These are phyloP conservation scores for Phytophthora colocasiae DNA, from an alignment of 352 stramenopile species.

Conservation along the genomic window DNA sequence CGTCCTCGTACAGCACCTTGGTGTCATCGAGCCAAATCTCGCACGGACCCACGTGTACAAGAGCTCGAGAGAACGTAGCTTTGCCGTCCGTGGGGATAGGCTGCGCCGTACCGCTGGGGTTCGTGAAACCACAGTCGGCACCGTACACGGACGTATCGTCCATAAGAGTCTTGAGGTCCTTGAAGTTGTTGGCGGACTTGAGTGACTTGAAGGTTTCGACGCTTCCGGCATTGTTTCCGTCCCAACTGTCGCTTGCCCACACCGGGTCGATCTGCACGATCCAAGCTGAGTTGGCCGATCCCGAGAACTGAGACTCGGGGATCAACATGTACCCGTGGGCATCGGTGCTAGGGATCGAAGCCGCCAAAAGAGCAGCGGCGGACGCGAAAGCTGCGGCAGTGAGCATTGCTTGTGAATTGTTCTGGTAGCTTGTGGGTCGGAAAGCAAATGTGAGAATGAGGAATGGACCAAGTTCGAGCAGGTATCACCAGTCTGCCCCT, in stretches of 20 bases:
- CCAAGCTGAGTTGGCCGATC: slow-evolving; percentile 28
- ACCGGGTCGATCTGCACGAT: slow-evolving; percentile 31
- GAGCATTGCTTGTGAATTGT: slow-evolving; percentile 6
- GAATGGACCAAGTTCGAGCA: not conserved
- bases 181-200: slow-evolving; percentile 24
- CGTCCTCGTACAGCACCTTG: slow-evolving; percentile 35
- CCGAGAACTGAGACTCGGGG: slow-evolving; percentile 26
- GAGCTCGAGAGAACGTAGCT: slow-evolving; percentile 25
- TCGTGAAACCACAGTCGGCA: slow-evolving; percentile 32
- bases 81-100: slow-evolving; percentile 24
- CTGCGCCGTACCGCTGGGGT: slow-evolving; percentile 26
- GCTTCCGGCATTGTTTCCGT: slow-evolving; percentile 18
- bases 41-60: slow-evolving; percentile 13
- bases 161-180: slow-evolving; percentile 28
- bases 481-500: not conserved
- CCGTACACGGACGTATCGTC: slow-evolving; percentile 32
- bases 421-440: not conserved
- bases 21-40: slow-evolving; percentile 33
- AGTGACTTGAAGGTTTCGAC: slow-evolving; percentile 17
- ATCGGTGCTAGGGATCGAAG: slow-evolving; percentile 11
- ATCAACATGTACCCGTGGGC: slow-evolving; percentile 38
- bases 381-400: slow-evolving; percentile 18
- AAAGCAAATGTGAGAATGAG: slow-evolving; percentile 14
- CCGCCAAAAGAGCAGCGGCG: slow-evolving; percentile 15
- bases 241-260: slow-evolving; percentile 25